Percentiles rank a stretch among this genome's conserved stretches.
phyloP scores from a whole-genome alignment of 2,329 filamentous ascomycete species.

The Colletotrichum zoysiae region DNA sequence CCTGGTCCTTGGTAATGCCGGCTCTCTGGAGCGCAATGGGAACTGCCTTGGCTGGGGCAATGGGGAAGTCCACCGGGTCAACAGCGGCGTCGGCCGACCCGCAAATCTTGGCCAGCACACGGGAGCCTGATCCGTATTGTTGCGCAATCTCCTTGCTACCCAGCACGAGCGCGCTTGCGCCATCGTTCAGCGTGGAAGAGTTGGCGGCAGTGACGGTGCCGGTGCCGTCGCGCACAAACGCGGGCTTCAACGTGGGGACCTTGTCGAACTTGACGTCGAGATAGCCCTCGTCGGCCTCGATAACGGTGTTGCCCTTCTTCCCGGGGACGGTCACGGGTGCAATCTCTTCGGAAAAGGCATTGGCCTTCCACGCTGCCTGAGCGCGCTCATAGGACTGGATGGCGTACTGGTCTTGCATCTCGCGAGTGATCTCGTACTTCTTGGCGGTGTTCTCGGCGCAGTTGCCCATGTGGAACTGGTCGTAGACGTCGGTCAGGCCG shows the following conservation, averaged over 20 bases:
- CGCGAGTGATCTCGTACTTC: slow-evolving; percentile 82
- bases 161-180: slow-evolving; percentile 89
- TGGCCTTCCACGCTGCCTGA: slow-evolving; percentile 87
- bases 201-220: slow-evolving; percentile 96
- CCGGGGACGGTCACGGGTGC: slow-evolving; percentile 86
- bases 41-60: slow-evolving; percentile 92
- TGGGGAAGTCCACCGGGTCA: slow-evolving; percentile 92
- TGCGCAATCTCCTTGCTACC: slow-evolving; percentile 84
- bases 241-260: slow-evolving; percentile 87
- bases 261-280: slow-evolving; percentile 89
- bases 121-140: slow-evolving; percentile 80
- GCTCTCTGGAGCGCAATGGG: slow-evolving; percentile 90
- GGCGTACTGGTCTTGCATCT: slow-evolving; percentile 92
- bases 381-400: slow-evolving; percentile 90
- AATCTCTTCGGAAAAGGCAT: slow-evolving; percentile 90
- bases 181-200: slow-evolving; percentile 94
- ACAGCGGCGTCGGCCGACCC: slow-evolving; percentile 90
- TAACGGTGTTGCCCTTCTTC: slow-evolving; percentile 83
- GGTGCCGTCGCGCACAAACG: slow-evolving; percentile 86
- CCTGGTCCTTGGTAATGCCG: slow-evolving; percentile 90
- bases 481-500: slow-evolving; percentile 95
- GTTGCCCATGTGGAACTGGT: slow-evolving; percentile 97
- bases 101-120: slow-evolving; percentile 89
- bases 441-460: slow-evolving; percentile 96
- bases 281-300: slow-evolving; percentile 90